phyloP scores from a whole-genome alignment of 768 basidiomycete genomes.

The Dacryopinax primogenitus region DNA sequence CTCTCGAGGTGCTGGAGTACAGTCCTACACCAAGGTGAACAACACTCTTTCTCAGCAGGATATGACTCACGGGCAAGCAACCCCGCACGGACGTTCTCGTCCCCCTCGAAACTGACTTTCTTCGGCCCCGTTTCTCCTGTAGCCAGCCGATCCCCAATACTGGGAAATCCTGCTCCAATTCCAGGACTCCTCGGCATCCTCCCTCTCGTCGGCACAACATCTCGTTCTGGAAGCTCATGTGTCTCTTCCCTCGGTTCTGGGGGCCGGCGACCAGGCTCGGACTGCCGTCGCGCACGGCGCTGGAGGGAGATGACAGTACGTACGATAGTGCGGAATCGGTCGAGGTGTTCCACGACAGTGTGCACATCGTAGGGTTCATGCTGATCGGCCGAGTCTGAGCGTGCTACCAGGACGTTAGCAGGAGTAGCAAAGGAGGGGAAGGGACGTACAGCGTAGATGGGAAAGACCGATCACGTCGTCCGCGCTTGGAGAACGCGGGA shows the following conservation, averaged over 20 bases:
- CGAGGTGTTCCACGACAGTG: background rate
- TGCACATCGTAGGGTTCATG: background rate
- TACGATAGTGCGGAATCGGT: background rate
- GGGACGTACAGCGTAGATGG: background rate
- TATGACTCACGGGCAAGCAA: background rate
- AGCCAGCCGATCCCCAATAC: conserved; percentile 4
- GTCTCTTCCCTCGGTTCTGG: background rate
- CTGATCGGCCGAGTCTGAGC: background rate
- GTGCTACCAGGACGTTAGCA: background rate
- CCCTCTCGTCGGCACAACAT: background rate
- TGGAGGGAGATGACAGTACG: conserved; percentile 7
- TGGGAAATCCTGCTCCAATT: background rate
- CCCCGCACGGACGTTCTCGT: background rate
- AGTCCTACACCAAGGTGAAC: background rate
- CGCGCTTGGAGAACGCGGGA: background rate
- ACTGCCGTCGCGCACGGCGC: background rate
- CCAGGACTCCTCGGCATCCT: background rate
- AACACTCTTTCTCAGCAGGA: background rate
- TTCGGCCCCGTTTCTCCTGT: background rate
- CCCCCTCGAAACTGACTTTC: background rate
- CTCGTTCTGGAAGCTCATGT: background rate
- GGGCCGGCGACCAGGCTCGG: background rate
- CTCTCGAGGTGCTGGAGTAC: background rate
- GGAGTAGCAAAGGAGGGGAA: background rate
- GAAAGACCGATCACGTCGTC: background rate